phyloP scores from a whole-genome alignment of 257 asterid genomes.

The Paulownia fortunei region DNA sequence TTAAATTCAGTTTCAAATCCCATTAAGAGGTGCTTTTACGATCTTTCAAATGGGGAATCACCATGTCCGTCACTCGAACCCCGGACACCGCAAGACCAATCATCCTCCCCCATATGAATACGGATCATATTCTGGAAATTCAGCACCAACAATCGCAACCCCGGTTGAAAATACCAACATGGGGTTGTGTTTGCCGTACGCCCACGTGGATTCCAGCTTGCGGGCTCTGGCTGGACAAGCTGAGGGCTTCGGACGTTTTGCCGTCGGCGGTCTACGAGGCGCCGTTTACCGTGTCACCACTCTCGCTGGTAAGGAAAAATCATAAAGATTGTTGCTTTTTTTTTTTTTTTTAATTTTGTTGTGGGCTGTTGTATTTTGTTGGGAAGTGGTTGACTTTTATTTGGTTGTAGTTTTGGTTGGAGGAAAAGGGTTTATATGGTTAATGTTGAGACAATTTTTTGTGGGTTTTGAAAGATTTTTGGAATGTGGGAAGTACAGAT shows the following conservation, averaged over 20 bases:
- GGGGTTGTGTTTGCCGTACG: conserved; percentile 68
- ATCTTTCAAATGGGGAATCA: conserved; percentile 42
- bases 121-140: conserved; percentile 21
- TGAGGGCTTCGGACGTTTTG: conserved; percentile 86
- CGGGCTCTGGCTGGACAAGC: conserved; percentile 80
- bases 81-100: conserved; percentile 36
- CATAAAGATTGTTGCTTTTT: not conserved
- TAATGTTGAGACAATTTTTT: not conserved
- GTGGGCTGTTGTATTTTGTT: not conserved
- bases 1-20: conserved; percentile 14
- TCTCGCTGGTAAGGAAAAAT: conserved; percentile 57
- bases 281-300: conserved; percentile 67
- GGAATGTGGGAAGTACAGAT: no score
- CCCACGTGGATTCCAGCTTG: conserved; percentile 69
- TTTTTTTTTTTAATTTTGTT: not conserved
- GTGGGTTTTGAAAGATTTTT: not conserved
- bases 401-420: not conserved
- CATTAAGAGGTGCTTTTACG: not conserved
- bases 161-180: conserved; percentile 29
- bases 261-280: conserved; percentile 81
- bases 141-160: conserved; percentile 27
- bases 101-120: conserved; percentile 23
- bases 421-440: not conserved
- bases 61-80: conserved; percentile 35
- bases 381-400: not conserved